phyloP scores from a whole-genome alignment of 257 asterid genomes.

The Mentha longifolia region DNA sequence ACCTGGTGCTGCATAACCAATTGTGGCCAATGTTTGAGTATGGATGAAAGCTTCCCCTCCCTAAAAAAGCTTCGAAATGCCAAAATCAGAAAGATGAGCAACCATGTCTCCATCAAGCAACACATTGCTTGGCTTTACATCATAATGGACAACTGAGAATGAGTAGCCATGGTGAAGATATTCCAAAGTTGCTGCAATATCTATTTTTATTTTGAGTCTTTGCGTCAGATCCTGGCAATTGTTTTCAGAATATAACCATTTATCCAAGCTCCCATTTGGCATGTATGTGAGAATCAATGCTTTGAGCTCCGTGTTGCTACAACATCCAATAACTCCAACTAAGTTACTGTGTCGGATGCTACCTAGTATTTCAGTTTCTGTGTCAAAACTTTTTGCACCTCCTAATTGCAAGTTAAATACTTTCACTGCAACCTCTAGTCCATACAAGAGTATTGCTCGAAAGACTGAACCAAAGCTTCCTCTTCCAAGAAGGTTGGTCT shows the following conservation, averaged over 20 bases:
- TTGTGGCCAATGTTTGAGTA: slow-evolving; percentile 11
- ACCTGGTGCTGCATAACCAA: slow-evolving; percentile 49
- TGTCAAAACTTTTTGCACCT: slow-evolving; percentile 38
- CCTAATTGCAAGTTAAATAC: slow-evolving; percentile 19
- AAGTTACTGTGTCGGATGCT: slow-evolving; percentile 39
- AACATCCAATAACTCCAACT: slow-evolving; percentile 39
- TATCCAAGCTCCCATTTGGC: slow-evolving; percentile 42
- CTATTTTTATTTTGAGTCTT: slow-evolving; percentile 32
- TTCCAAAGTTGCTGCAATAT: slow-evolving; percentile 1
- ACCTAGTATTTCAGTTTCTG: slow-evolving; percentile 32
- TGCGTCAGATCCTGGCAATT: background rate
- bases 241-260: slow-evolving; percentile 14
- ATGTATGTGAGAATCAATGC: slow-evolving; percentile 34
- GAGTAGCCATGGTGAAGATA: background rate
- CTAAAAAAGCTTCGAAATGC: slow-evolving; percentile 34
- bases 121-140: slow-evolving; percentile 34
- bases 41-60: slow-evolving; percentile 32
- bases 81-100: slow-evolving; percentile 36
- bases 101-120: slow-evolving; percentile 35
- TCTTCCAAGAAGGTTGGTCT: background rate
- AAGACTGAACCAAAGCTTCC: slow-evolving; percentile 21
- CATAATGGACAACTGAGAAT: slow-evolving; percentile 5
- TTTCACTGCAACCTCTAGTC: slow-evolving; percentile 12
- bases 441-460: slow-evolving; percentile 2
- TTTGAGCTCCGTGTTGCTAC: slow-evolving; percentile 34